Conservation (phyloP, 257 asterid species). For the Salvia miltiorrhiza region DNA sequence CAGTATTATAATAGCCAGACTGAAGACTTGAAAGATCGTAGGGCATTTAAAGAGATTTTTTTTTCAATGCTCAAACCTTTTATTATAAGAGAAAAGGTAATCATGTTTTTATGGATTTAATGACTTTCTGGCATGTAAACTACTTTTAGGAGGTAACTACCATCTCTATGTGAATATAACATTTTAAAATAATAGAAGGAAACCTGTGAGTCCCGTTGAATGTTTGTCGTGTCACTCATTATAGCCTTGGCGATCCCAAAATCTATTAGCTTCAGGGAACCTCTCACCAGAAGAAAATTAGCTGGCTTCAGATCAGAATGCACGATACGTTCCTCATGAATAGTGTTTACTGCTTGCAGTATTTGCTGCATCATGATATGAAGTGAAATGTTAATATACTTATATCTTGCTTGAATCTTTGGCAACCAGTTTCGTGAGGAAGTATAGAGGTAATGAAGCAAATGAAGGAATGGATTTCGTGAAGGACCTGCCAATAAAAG, state of each 20-base stretch:
- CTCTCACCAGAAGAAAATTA: conserved; percentile 93
- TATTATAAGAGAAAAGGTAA: neutral
- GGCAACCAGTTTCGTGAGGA: conserved; percentile 12
- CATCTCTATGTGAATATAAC: neutral
- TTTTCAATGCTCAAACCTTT: neutral
- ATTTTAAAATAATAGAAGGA: conserved; percentile 4
- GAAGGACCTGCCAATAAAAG: conserved; percentile 91
- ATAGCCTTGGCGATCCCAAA: conserved; percentile 98
- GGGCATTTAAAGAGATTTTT: neutral
- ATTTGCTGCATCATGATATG: conserved; percentile 66
- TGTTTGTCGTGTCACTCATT: conserved; percentile 95
- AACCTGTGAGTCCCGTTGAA: conserved; percentile 99
- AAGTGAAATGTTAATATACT: conserved; percentile 12
- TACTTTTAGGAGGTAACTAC: neutral
- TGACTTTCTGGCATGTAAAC: neutral
- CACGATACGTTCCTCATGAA: conserved; percentile 97
- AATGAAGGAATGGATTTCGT: conserved; percentile 15
- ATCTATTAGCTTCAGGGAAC: conserved; percentile 94
- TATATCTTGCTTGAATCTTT: neutral
- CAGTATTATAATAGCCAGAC: neutral
- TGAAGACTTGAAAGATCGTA: neutral
- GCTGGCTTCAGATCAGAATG: conserved; percentile 99
- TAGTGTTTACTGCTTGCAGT: conserved; percentile 89
- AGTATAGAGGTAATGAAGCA: conserved; percentile 18
- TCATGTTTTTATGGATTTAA: neutral